Percentiles rank a stretch among this genome's conserved stretches.
Conservation (phyloP, 345 rosid species). For the Reutealis trisperma region DNA sequence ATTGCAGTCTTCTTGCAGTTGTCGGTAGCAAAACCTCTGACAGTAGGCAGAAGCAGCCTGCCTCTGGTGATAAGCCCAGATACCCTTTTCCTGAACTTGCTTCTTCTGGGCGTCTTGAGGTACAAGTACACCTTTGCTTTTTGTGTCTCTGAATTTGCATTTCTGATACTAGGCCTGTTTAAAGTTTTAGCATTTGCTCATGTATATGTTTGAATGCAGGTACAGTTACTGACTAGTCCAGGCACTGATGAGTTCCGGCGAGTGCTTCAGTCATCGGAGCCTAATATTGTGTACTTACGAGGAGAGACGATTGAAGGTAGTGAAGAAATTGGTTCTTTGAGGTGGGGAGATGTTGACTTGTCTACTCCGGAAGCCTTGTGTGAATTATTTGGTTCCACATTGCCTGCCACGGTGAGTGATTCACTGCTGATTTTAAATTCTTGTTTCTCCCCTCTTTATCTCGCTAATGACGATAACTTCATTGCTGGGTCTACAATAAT, state of each 20-base stretch:
- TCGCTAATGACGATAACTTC: not conserved
- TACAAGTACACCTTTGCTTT: constrained; percentile 47
- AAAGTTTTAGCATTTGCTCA: constrained; percentile 12
- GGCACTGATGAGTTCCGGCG: constrained; percentile 61
- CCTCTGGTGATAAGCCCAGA: constrained; percentile 46
- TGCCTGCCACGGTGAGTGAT: constrained; percentile 82
- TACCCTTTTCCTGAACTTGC: constrained; percentile 83
- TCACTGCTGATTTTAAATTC: constrained; percentile 4
- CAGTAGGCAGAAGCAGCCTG: constrained; percentile 46
- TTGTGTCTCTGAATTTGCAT: constrained; percentile 9
- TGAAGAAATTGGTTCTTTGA: constrained; percentile 73
- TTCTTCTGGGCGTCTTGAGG: constrained; percentile 93
- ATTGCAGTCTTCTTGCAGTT: constrained; percentile 84
- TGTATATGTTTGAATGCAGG: constrained; percentile 51
- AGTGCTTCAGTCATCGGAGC: constrained; percentile 57
- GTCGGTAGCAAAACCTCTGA: constrained; percentile 50
- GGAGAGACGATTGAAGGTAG: constrained; percentile 60
- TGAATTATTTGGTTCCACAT: constrained; percentile 66
- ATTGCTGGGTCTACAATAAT: constrained; percentile 4
- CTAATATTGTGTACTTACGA: constrained; percentile 81
- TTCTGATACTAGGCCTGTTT: not conserved
- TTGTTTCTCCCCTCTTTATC: constrained; percentile 10
- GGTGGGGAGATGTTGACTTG: constrained; percentile 63
- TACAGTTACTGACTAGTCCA: constrained; percentile 79
- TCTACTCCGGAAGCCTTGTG: constrained; percentile 72